Conservation (phyloP, 2,329 filamentous ascomycete genomes). For the Fusarium sp. region DNA sequence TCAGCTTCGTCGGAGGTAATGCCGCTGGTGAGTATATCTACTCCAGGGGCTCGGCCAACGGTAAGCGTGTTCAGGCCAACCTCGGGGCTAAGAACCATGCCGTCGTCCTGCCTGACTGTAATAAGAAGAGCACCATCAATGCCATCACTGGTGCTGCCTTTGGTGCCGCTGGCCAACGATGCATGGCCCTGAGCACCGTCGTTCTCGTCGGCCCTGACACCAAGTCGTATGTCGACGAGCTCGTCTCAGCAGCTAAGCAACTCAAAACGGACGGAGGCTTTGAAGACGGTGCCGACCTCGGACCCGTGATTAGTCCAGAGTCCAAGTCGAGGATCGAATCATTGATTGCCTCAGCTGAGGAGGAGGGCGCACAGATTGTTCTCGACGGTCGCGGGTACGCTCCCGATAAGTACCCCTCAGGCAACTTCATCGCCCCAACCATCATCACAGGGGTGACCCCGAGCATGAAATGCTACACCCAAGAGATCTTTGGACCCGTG, state of each 20-base stretch:
- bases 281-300: constrained; percentile 38
- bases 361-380: constrained; percentile 37
- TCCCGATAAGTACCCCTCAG: constrained; percentile 37
- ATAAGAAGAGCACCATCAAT: constrained; percentile 76
- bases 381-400: constrained; percentile 40
- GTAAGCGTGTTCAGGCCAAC: constrained; percentile 78
- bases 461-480: constrained; percentile 52
- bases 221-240: constrained; percentile 70
- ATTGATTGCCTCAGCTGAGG: constrained; percentile 37
- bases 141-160: constrained; percentile 76
- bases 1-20: constrained; percentile 77
- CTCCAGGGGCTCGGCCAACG: constrained; percentile 74
- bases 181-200: constrained; percentile 75
- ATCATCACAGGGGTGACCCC: constrained; percentile 51
- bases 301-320: constrained; percentile 40
- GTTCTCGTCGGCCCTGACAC: constrained; percentile 76
- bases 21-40: constrained; percentile 78
- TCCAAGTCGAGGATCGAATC: constrained; percentile 36
- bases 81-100: constrained; percentile 79
- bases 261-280: constrained; percentile 50
- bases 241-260: constrained; percentile 71
- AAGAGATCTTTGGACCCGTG: constrained; percentile 53
- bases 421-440: constrained; percentile 61
- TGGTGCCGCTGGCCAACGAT: constrained; percentile 76
- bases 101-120: constrained; percentile 74